Percentiles rank a stretch among this genome's conserved stretches.
Evolutionary conservation across 352 stramenopile species (phyloP).

Genomic region (Phytophthora vignae): DNA sequence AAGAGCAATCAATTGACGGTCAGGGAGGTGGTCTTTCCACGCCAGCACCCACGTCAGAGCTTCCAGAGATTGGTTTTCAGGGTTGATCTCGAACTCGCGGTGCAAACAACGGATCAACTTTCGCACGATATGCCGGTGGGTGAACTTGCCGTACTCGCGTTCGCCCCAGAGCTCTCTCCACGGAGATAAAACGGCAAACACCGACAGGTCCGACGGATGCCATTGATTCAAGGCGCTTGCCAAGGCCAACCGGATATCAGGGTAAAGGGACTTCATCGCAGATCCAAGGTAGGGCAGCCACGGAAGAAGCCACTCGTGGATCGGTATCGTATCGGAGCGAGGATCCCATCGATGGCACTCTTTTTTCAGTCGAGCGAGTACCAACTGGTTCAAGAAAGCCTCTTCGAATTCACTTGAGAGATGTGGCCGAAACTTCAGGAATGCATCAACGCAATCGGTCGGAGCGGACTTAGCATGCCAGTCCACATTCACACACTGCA

Average conservation of each 20-base stretch:
- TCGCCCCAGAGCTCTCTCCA: conserved; percentile 82
- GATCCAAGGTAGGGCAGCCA: conserved; percentile 60
- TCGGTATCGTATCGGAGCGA: conserved; percentile 49
- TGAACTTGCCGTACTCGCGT: conserved; percentile 87
- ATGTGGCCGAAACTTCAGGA: conserved; percentile 57
- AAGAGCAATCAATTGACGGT: conserved; percentile 80
- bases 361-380: conserved; percentile 77
- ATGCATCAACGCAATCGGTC: conserved; percentile 52
- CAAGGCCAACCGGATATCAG: conserved; percentile 74
- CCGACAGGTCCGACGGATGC: conserved; percentile 80
- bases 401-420: conserved; percentile 58
- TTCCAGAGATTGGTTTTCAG: conserved; percentile 74
- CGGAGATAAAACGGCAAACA: conserved; percentile 67
- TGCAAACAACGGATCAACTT: conserved; percentile 84
- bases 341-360: conserved; percentile 74
- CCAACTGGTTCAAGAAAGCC: conserved; percentile 65
- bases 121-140: conserved; percentile 75
- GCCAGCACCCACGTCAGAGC: conserved; percentile 75
- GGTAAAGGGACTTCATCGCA: conserved; percentile 65
- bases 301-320: conserved; percentile 85
- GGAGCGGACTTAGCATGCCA: conserved; percentile 59
- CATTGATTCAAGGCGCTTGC: conserved; percentile 75
- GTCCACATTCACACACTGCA: conserved; percentile 73
- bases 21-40: conserved; percentile 74
- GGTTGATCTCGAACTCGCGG: conserved; percentile 85